Conservation (phyloP, 305 asterid genomes). For the Andrographis paniculata region DNA sequence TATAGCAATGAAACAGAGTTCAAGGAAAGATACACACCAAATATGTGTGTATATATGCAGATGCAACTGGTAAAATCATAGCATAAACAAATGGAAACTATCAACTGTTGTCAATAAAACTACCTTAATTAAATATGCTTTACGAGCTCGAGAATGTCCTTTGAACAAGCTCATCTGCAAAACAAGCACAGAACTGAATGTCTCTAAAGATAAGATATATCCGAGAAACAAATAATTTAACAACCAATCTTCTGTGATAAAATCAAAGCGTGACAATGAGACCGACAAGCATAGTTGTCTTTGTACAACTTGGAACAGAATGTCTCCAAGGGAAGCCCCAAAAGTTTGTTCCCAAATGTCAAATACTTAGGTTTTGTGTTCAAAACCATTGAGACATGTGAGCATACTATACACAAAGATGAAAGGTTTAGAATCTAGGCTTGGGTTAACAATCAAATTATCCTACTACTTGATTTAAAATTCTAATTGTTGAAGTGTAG, state of each 20-base stretch:
- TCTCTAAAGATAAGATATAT: conserved; percentile 36
- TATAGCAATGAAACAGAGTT: not conserved
- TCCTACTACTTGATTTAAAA: no score
- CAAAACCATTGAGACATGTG: no score
- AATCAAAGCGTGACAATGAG: not conserved
- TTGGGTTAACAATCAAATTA: no score
- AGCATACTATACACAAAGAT: no score
- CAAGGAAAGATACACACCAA: not conserved
- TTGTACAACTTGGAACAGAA: no score
- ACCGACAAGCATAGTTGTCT: no score
- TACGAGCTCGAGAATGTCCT: conserved; percentile 38
- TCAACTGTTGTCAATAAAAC: conserved; percentile 5
- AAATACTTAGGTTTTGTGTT: no score
- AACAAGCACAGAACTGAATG: conserved; percentile 40
- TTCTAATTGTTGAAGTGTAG: no score
- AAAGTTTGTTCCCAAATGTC: conserved; percentile 3
- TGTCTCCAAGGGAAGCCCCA: no score
- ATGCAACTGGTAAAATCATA: not conserved
- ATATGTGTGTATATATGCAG: no score
- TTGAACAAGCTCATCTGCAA: conserved; percentile 54
- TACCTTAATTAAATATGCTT: conserved; percentile 70
- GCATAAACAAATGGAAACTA: conserved; percentile 8
- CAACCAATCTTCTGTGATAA: not conserved
- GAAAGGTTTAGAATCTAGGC: no score
- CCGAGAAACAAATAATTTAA: conserved; percentile 13